Evolutionary conservation across 2,329 filamentous ascomycete species (phyloP), one percentile per base, ranked within the genome.

Genomic region (Coleophoma crateriformis): DNA sequence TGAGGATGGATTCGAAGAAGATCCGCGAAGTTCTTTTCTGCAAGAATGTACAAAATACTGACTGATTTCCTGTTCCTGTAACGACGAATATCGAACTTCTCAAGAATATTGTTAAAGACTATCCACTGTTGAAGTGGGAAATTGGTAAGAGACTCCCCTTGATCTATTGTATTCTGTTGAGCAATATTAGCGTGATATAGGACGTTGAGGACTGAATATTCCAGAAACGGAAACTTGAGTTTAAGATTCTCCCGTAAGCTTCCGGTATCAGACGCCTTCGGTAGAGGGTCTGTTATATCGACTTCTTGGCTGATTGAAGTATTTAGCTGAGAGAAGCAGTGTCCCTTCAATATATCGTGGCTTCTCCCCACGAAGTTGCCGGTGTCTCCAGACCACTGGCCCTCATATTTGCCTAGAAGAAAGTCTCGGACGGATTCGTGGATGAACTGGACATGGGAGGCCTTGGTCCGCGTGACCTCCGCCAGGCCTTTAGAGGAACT

Each of bases 401-500:
- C 41, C 33, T 53, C 37, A 41, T 67, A 60, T 44, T 67, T 64
- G 46, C 67, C 66, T 1, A 71, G 54, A 17, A 74, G 58, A 47
- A 69, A 72, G 38, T 73, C 69, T 48, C 65, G 58, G 54, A 74
- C 60, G 12, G 65, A 66, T 52, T 69, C 67, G 50, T 70, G 66
- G 48, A 69, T 69, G 47, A 62, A 74, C 49, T 73, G 72, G 14
- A 72, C 66, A 4, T 58, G 62, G 7, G 51, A 53, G 7, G 19
- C 42, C 38, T 65, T 61, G 4, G 58, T 57, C 46, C 56, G 59
- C 1, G 63, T 67, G 4, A 66, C 55, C 55, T 72, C 70, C 0
- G 65, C 67, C 32, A 75, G 61, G 1, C 73, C 71, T 49, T 73
- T 73, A 1, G 71, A 74, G 20, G 59, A 68, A 56, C 58, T 64